Percentiles rank a stretch among this genome's conserved stretches.
Evolutionary conservation across 2,329 filamentous ascomycete genomes (phyloP).

Genomic region (Neonectria neomacrospora): DNA sequence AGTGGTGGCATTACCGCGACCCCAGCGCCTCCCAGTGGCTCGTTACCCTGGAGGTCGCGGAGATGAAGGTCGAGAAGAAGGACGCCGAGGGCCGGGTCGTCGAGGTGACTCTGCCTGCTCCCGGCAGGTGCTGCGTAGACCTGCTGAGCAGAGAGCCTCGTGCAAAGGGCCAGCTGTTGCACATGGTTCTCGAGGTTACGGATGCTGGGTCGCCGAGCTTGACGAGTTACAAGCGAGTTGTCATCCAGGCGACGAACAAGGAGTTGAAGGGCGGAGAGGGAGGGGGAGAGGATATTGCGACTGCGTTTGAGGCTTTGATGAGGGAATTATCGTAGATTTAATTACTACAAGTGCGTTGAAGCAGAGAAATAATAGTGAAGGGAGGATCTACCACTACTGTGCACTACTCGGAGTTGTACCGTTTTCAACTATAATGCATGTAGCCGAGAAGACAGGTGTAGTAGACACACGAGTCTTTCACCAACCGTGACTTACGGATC

Average conservation of each 20-base stretch:
- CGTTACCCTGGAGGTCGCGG: conserved; percentile 50
- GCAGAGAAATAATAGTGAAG: background rate
- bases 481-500: background rate
- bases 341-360: background rate
- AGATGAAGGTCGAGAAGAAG: conserved; percentile 40
- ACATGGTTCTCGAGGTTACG: conserved; percentile 61
- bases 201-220: conserved; percentile 56
- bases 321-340: background rate
- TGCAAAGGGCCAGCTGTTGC: conserved; percentile 56
- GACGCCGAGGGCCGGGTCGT: conserved; percentile 42
- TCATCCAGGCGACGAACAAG: conserved; percentile 49
- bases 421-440: background rate
- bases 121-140: conserved; percentile 51
- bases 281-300: conserved; percentile 28
- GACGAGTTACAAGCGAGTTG: conserved; percentile 59
- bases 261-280: conserved; percentile 41
- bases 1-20: conserved; percentile 62
- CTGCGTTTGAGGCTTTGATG: conserved; percentile 15
- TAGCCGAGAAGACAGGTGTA: too few relatives aligned
- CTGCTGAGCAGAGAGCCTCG: conserved; percentile 50
- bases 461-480: too few relatives aligned
- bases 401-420: background rate
- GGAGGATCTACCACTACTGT: background rate
- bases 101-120: conserved; percentile 51
- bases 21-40: conserved; percentile 53